Base-by-base conservation (phyloP, 495 filamentous ascomycete species). In the Trichoderma erinaceum region DNA sequence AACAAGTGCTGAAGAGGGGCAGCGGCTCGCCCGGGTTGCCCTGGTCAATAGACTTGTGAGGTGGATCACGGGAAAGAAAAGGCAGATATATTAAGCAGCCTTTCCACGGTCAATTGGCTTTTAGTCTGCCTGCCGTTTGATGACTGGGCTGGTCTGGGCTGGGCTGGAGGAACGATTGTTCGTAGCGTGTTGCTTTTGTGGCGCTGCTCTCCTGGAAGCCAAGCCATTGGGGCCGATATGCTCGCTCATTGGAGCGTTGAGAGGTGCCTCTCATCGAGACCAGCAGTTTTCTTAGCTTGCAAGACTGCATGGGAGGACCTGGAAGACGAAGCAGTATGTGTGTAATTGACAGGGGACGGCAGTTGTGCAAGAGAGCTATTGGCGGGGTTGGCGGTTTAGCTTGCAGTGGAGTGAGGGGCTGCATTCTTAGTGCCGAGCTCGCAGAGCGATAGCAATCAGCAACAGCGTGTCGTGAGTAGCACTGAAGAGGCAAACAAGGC, bases 11-110 rank as follows among this genome's bases (percentile, higher is more conserved):
- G 56, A 10, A 15, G 56, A 61, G 56, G 56, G 56, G 56, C 23
- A 61, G 25, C 56, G 56, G 56, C 56, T 61, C 25, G 56, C 56
- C 56, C 56, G 56, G 56, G 56, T 21, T 32, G 56, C 56, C 56
- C 56, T 61, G 56, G 56, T 61, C 27, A 27, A 61, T 61, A 32
- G 56, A 4, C 29, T 32, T 23, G 25, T 13, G 4, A 61, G 56
- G 56, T 61, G 56, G 56, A 61, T 61, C 56, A 61, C 56, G 56
- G 56, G 56, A 21, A 52, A 25, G 10, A 61, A 48, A 61, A 61
- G 27, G 56, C 25, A 61, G 56, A 61, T 61, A 61, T 29, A 61
- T 61, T 8, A 61, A 29, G 56, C 56, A 61, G 25, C 56, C 56
- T 61, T 32, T 25, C 12, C 29, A 13, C n/a, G 5, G 56, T 61